phyloP scores from a whole-genome alignment of 345 rosid species.

The Populus ilicifolia region DNA sequence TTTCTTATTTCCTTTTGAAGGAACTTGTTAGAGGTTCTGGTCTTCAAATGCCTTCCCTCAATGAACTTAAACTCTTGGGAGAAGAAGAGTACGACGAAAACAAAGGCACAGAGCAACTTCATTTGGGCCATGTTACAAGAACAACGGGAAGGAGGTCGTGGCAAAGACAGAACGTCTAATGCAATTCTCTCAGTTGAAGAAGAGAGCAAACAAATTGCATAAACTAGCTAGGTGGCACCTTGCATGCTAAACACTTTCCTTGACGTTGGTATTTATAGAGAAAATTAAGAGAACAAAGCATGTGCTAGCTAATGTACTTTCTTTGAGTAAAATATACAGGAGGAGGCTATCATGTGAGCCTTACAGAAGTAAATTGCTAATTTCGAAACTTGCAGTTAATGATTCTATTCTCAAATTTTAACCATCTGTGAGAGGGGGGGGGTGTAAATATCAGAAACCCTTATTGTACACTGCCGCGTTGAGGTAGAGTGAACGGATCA shows the following conservation, averaged over 20 bases:
- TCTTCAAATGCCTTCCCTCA: constrained; percentile 40
- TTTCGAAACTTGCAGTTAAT: not conserved
- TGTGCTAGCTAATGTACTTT: not conserved
- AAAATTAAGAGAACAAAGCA: not conserved
- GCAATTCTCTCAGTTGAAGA: not conserved
- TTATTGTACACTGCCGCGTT: too few species aligned
- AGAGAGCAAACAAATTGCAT: not conserved
- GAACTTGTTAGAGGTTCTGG: constrained; percentile 9
- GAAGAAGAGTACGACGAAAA: constrained; percentile 32
- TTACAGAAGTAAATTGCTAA: not conserved
- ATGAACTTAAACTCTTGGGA: constrained; percentile 25
- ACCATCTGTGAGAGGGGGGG: too few species aligned
- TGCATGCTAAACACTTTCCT: not conserved
- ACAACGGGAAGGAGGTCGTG: not conserved
- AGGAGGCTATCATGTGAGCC: not conserved
- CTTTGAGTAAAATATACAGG: not conserved
- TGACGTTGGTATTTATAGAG: not conserved
- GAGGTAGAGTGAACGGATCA: too few species aligned
- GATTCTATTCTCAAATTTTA: not conserved
- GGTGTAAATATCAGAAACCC: too few species aligned
- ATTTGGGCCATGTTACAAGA: constrained; percentile 36
- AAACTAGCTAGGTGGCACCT: not conserved
- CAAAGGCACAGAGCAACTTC: constrained; percentile 24
- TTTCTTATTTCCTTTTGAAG: constrained; percentile 6
- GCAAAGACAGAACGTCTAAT: too few species aligned